Conservation (phyloP, 2,329 filamentous ascomycete genomes). For the Arthrobotrys musiformis region DNA sequence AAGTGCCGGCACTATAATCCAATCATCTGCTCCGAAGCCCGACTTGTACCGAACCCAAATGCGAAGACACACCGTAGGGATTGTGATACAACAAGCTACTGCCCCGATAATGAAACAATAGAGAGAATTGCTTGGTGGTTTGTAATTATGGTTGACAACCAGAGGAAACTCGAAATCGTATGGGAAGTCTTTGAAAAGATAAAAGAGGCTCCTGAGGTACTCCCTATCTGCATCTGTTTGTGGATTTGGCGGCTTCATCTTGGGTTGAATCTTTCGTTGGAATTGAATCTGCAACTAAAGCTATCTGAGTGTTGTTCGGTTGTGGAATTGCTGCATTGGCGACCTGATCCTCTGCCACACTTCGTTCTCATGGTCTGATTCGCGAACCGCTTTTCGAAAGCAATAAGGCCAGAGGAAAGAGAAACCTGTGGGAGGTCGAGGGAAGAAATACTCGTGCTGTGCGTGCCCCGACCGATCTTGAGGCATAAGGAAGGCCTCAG, state of each 20-base stretch:
- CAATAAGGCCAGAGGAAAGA: background rate
- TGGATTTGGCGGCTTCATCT: slow-evolving; percentile 29
- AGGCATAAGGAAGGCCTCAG: background rate
- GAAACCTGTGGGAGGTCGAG: background rate
- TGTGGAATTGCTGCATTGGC: slow-evolving; percentile 5
- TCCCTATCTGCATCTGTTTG: slow-evolving; percentile 39
- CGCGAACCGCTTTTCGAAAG: background rate
- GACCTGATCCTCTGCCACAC: background rate
- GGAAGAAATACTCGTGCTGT: slow-evolving; percentile 8
- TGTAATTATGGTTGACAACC: slow-evolving; percentile 6
- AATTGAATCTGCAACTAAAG: slow-evolving; percentile 63
- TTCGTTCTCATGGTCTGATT: background rate
- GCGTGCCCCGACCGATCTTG: background rate
- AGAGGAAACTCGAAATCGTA: slow-evolving; percentile 44
- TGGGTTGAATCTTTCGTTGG: background rate
- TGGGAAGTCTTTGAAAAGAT: slow-evolving; percentile 30
- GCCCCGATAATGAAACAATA: slow-evolving; percentile 14
- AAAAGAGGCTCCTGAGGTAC: slow-evolving; percentile 26
- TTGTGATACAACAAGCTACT: background rate
- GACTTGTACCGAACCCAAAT: slow-evolving; percentile 30
- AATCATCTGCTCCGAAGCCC: slow-evolving; percentile 39
- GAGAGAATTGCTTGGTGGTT: slow-evolving; percentile 23
- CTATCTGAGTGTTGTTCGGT: slow-evolving; percentile 60
- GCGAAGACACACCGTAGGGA: slow-evolving; percentile 8
- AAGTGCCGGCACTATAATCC: slow-evolving; percentile 43